Percentiles rank a stretch among this genome's conserved stretches.
Conservation (phyloP, 768 basidiomycete species). For the Lentinus tigrinus region DNA sequence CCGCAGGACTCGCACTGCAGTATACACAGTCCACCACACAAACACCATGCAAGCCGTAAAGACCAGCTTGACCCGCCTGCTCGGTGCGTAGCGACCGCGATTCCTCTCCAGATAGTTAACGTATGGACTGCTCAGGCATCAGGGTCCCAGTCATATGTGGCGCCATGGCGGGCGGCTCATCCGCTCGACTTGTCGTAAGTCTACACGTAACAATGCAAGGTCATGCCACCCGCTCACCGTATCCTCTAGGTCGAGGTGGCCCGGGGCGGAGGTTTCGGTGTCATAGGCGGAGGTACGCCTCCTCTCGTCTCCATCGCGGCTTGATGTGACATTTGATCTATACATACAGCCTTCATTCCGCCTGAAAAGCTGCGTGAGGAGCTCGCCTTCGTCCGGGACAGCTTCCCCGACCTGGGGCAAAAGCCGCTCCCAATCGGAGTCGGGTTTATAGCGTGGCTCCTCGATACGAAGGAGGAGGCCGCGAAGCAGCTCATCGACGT, state of each 20-base stretch:
- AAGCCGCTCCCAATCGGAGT: constrained; percentile 59
- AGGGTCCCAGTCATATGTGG: constrained; percentile 59
- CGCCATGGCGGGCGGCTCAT: constrained; percentile 72
- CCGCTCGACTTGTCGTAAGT: constrained; percentile 40
- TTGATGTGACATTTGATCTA: constrained; percentile 7
- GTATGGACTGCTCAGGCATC: constrained; percentile 39
- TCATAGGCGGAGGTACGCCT: constrained; percentile 58
- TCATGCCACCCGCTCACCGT: constrained; percentile 36
- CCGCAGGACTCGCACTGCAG: neutral
- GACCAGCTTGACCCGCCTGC: constrained; percentile 47
- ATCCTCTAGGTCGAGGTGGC: constrained; percentile 48
- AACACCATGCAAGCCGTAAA: constrained; percentile 31
- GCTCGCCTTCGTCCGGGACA: constrained; percentile 49
- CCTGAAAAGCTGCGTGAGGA: constrained; percentile 47
- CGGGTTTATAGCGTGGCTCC: constrained; percentile 72
- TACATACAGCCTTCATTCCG: constrained; percentile 44
- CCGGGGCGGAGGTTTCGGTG: constrained; percentile 74
- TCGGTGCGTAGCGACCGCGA: constrained; percentile 38
- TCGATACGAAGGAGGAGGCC: constrained; percentile 47
- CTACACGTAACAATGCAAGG: neutral
- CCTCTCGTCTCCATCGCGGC: neutral
- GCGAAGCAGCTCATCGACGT: constrained; percentile 44
- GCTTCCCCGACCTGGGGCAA: constrained; percentile 17
- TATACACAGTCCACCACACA: constrained; percentile 17
- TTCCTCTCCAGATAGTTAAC: neutral